Conservation (phyloP, 148 eudicot species). For the Camellia granthamiana region DNA sequence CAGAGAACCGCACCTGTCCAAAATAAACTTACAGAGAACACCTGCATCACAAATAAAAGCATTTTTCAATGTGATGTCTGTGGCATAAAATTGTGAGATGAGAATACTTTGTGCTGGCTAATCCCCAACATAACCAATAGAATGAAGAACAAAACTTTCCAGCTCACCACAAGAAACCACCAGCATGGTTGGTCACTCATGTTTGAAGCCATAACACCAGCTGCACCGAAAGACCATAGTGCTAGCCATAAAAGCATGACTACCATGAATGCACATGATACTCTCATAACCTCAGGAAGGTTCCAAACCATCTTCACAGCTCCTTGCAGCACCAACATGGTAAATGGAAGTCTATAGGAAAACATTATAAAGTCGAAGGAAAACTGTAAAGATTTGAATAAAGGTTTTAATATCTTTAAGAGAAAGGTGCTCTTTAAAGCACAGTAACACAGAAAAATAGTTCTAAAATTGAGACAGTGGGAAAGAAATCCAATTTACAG, state of each 20-base stretch:
- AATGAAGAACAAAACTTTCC: constrained; percentile 71
- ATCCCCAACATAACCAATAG: background rate
- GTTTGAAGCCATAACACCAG: constrained; percentile 90
- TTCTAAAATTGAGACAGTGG: too few relatives aligned
- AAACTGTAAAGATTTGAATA: background rate
- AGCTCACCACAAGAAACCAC: constrained; percentile 99
- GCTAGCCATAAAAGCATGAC: constrained; percentile 85
- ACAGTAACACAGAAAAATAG: too few relatives aligned
- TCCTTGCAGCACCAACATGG: constrained; percentile 92
- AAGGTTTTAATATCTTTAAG: background rate
- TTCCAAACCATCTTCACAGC: constrained; percentile 93
- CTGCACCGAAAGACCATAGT: constrained; percentile 89
- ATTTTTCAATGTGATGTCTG: background rate
- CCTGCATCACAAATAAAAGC: constrained; percentile 49
- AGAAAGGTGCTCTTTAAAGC: too few relatives aligned
- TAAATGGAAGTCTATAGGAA: constrained; percentile 69
- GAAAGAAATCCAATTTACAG: too few relatives aligned
- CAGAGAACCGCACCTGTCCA: constrained; percentile 99
- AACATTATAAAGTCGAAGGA: background rate
- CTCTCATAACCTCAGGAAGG: constrained; percentile 81
- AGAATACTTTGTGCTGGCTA: background rate
- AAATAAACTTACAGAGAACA: constrained; percentile 80
- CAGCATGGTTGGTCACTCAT: constrained; percentile 80
- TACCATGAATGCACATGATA: constrained; percentile 64
- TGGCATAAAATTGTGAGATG: background rate